These are phyloP conservation scores for Colletotrichum spinosum DNA, from an alignment of 2,329 filamentous ascomycete species.

Conservation along the genomic window DNA sequence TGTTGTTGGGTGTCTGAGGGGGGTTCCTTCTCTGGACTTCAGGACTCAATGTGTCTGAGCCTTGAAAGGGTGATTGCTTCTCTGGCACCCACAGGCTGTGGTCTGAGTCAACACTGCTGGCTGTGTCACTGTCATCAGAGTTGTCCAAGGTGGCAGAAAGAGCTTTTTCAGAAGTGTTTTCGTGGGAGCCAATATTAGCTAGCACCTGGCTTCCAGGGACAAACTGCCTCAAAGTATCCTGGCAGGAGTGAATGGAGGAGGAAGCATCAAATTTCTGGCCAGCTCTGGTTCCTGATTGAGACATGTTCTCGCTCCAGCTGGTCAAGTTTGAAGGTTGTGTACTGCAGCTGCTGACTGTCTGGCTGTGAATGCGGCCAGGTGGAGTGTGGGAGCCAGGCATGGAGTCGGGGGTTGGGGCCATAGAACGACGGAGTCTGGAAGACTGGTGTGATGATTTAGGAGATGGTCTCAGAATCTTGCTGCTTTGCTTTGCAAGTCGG, in stretches of 20 bases:
- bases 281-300: no score
- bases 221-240: no score
- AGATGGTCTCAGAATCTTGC: no score
- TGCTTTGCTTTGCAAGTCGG: no score
- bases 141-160: not conserved
- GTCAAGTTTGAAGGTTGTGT: not conserved
- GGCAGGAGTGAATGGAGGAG: no score
- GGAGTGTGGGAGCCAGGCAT: not conserved
- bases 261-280: no score
- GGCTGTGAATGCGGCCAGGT: not conserved
- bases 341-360: not conserved
- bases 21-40: no score
- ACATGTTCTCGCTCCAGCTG: not conserved
- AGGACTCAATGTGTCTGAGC: no score
- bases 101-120: not conserved
- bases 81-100: not conserved
- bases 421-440: not conserved
- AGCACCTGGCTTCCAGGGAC: no score
- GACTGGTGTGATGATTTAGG: no score
- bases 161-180: not conserved
- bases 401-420: not conserved
- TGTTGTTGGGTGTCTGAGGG: no score
- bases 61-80: no score
- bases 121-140: not conserved
- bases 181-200: not conserved